Percentiles rank a stretch among this genome's conserved stretches.
These are phyloP conservation scores for Pythium monospermum DNA, from an alignment of 352 stramenopile genomes.

Conservation along the genomic window DNA sequence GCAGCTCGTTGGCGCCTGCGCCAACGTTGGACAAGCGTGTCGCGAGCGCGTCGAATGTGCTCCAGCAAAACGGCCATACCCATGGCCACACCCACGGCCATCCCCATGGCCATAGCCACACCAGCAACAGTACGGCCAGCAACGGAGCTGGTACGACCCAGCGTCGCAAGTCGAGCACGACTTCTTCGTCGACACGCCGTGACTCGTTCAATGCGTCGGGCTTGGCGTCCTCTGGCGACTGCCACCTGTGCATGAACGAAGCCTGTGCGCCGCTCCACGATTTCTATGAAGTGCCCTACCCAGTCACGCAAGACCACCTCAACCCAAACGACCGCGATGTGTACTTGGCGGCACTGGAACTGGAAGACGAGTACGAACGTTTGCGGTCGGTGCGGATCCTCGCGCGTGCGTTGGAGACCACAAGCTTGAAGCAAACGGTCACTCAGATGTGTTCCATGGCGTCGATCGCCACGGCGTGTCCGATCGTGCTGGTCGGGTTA, in stretches of 20 bases:
- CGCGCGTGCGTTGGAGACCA: conserved; percentile 33
- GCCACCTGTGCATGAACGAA: conserved; percentile 54
- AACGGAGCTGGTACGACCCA: conserved; percentile 10
- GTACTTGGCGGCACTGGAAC: conserved; percentile 36
- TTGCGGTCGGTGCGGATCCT: conserved; percentile 41
- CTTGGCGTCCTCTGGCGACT: conserved; percentile 30
- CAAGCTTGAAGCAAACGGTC: conserved; percentile 40
- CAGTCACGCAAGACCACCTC: conserved; percentile 46
- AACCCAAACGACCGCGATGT: conserved; percentile 43
- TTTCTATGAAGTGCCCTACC: conserved; percentile 51
- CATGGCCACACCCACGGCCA: not conserved
- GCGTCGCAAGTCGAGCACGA: conserved; percentile 41
- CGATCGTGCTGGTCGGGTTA: conserved; percentile 64
- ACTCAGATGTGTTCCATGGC: conserved; percentile 74
- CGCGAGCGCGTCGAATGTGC: conserved; percentile 15
- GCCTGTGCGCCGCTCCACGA: conserved; percentile 50
- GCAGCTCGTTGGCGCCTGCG: not conserved
- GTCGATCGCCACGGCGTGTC: conserved; percentile 60
- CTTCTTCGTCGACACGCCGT: conserved; percentile 31
- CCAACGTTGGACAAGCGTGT: conserved; percentile 21
- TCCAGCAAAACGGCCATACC: conserved; percentile 1
- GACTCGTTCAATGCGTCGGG: conserved; percentile 31
- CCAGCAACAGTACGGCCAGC: not conserved
- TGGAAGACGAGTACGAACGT: conserved; percentile 59
- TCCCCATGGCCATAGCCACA: not conserved